A percentile compares a stretch with the other conserved stretches of the same genome.
phyloP scores from a whole-genome alignment of 257 asterid genomes.

The Mentha longifolia region DNA sequence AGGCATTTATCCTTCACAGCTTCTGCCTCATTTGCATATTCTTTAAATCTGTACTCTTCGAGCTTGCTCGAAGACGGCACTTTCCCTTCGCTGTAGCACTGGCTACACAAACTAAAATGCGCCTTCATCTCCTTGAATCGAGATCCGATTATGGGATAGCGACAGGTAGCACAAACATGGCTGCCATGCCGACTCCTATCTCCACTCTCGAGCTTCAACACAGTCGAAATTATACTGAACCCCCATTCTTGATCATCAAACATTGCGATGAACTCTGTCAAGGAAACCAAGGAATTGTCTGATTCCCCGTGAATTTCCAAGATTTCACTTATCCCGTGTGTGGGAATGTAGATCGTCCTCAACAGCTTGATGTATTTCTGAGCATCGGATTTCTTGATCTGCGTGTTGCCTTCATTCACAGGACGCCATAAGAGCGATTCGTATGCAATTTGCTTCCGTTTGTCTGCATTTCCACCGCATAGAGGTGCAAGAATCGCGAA shows the following conservation, averaged over 20 bases:
- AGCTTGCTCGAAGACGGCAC: slow-evolving; percentile 74
- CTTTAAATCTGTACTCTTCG: slow-evolving; percentile 90
- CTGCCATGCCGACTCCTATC: slow-evolving; percentile 94
- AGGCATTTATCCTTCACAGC: slow-evolving; percentile 89
- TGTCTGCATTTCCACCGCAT: slow-evolving; percentile 80
- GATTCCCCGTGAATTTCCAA: slow-evolving; percentile 79
- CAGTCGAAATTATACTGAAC: slow-evolving; percentile 69
- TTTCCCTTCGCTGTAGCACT: slow-evolving; percentile 91
- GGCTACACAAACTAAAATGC: slow-evolving; percentile 76
- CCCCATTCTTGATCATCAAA: slow-evolving; percentile 97
- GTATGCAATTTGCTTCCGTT: slow-evolving; percentile 78
- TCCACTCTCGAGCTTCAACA: slow-evolving; percentile 80
- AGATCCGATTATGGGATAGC: slow-evolving; percentile 90
- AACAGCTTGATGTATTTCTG: slow-evolving; percentile 66
- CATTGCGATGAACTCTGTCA: slow-evolving; percentile 67
- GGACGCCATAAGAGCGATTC: slow-evolving; percentile 96
- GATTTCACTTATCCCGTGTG: slow-evolving; percentile 78
- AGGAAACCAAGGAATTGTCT: slow-evolving; percentile 59
- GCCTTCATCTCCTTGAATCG: slow-evolving; percentile 86
- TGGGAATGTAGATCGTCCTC: slow-evolving; percentile 84
- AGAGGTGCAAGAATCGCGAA: slow-evolving; percentile 86
- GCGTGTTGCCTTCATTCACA: slow-evolving; percentile 69
- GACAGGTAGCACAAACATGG: slow-evolving; percentile 81
- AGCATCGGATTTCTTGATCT: slow-evolving; percentile 79
- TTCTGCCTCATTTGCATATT: slow-evolving; percentile 76